phyloP scores from a whole-genome alignment of 345 rosid species.

The Turnera subulata region DNA sequence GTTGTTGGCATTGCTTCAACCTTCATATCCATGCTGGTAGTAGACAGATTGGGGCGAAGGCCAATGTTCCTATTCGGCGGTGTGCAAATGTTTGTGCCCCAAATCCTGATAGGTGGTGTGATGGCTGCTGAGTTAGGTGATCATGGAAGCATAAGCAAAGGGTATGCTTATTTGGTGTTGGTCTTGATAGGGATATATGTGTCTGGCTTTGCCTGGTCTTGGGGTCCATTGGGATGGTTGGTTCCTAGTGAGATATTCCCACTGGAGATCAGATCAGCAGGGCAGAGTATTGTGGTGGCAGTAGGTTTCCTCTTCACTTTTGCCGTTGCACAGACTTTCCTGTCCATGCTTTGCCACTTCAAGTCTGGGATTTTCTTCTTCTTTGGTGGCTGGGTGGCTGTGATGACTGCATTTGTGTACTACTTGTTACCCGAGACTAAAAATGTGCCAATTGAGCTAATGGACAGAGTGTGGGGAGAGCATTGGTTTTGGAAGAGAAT shows the following conservation, averaged over 20 bases:
- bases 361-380: slow-evolving; percentile 49
- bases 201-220: slow-evolving; percentile 44
- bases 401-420: slow-evolving; percentile 41
- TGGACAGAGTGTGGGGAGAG: slow-evolving; percentile 43
- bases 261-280: slow-evolving; percentile 40
- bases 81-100: slow-evolving; percentile 59
- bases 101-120: slow-evolving; percentile 39
- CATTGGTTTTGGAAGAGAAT: slow-evolving; percentile 46
- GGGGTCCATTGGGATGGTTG: slow-evolving; percentile 57
- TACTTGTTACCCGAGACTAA: slow-evolving; percentile 46
- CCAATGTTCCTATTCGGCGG: slow-evolving; percentile 49
- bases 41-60: slow-evolving; percentile 55
- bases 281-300: slow-evolving; percentile 43
- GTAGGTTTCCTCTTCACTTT: slow-evolving; percentile 41
- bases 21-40: slow-evolving; percentile 49
- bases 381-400: slow-evolving; percentile 42
- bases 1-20: slow-evolving; percentile 40
- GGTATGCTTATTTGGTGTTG: slow-evolving; percentile 32
- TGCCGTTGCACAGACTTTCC: slow-evolving; percentile 37
- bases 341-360: slow-evolving; percentile 40
- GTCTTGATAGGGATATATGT: slow-evolving; percentile 33
- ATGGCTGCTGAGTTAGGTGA: slow-evolving; percentile 46
- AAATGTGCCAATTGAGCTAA: slow-evolving; percentile 40
- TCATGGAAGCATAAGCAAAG: slow-evolving; percentile 38
- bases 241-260: slow-evolving; percentile 49